Base-by-base conservation (phyloP, 371 early-diverging fungal genomes). In the Chytridiales sp. region DNA sequence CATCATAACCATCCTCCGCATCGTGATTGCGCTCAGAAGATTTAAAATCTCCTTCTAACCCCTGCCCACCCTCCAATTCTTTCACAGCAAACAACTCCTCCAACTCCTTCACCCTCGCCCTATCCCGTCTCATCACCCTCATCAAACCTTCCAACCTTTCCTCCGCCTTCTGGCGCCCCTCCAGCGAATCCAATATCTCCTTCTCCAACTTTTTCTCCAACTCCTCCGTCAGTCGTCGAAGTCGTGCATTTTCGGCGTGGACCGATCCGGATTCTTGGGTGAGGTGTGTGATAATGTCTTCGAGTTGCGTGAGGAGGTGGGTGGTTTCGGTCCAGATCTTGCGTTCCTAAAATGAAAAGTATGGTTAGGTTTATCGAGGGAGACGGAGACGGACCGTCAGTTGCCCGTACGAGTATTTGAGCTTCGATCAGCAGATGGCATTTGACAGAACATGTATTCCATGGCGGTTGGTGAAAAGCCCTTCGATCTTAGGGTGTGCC, bases 171-270 rank as follows among this genome's bases (percentile, higher is more conserved):
- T 22, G 5, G 17, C 56, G 31, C 19, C 36, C 49, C 17, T 62
- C 63, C 15, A 48, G 34, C 35, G 26, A 26, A 31, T 62, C 63
- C n/a, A 29, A 15, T 21, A 47, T 36, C 44, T 62, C 63, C 26
- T 26, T 4, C 24, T 55, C 56, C 39, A 62, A 31, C 17, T 40
- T 56, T 56, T 31, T 55, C 21, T 47, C 40, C 4, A 56, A 27
- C 3, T 62, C 63, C 3, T 55, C 63, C 32, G 46, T 55, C 50
- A 39, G 55, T 22, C 44, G 47, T 26, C 63, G 34, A 27, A 62
- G 50, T 21, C 63, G 21, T 2, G 56, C 55, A 39, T 22, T 42
- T 47, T 62, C 63, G 9, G 49, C 29, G 35, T 48, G 47, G 3
- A 42, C 8, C 4, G 47, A 27, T n/a, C 17, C 41, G 17, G 47